These are phyloP conservation scores for Coniella lustricola DNA, from an alignment of 2,329 filamentous ascomycete genomes.

Conservation along the genomic window DNA sequence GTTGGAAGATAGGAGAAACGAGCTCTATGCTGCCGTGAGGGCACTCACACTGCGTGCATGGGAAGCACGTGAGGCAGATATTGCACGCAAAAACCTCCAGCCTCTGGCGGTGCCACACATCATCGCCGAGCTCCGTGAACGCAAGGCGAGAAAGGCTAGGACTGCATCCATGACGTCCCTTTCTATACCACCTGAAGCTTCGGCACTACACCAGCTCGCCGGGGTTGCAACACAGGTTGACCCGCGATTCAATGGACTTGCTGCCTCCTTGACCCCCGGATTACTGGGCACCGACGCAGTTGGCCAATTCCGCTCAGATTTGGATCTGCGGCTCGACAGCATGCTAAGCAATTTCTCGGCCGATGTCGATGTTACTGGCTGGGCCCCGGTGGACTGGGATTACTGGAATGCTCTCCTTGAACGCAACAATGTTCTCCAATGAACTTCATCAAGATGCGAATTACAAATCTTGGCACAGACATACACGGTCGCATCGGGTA, in stretches of 20 bases:
- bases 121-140: constrained; percentile 10
- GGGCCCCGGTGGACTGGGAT: constrained; percentile 14
- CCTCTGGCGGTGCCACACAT: constrained; percentile 4
- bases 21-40: constrained; percentile 17
- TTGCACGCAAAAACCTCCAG: constrained; percentile 6
- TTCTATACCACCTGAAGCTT: constrained; percentile 5
- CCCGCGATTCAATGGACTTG: constrained; percentile 4
- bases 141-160: constrained; percentile 10
- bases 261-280: background rate
- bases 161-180: constrained; percentile 1
- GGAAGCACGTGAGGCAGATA: constrained; percentile 18
- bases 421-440: constrained; percentile 14
- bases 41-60: constrained; percentile 19
- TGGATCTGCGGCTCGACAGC: constrained; percentile 13
- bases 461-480: background rate
- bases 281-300: background rate
- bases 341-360: constrained; percentile 12
- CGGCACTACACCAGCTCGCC: constrained; percentile 12
- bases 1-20: constrained; percentile 11
- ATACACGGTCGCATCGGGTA: no score
- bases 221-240: constrained; percentile 14
- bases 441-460: background rate
- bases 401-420: constrained; percentile 15
- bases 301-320: constrained; percentile 2
- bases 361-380: constrained; percentile 11